A percentile compares a stretch with the other conserved stretches of the same genome.
Evolutionary conservation across 176 grass and related monocot species (phyloP).

Genomic region (Oryza nivara): DNA sequence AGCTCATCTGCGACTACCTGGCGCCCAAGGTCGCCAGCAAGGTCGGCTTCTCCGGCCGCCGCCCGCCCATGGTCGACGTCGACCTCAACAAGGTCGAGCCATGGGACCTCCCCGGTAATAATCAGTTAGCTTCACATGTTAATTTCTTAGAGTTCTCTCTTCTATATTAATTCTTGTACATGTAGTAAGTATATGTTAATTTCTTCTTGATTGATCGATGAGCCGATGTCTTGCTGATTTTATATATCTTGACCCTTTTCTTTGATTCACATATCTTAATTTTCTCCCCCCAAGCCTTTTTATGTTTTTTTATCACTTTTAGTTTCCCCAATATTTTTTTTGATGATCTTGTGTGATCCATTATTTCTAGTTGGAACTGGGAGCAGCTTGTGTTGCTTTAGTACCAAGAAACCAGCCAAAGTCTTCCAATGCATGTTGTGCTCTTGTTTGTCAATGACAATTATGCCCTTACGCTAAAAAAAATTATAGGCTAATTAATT

Average conservation of each 20-base stretch:
- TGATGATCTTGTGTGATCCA: not conserved
- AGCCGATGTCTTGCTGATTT: not conserved
- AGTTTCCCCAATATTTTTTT: not conserved
- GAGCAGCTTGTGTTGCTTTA: constrained; percentile 13
- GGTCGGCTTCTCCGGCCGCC: constrained; percentile 42
- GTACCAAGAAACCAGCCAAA: constrained; percentile 29
- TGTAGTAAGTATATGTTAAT: no score
- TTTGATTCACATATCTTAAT: not conserved
- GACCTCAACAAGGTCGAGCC: constrained; percentile 98
- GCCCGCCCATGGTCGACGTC: constrained; percentile 69
- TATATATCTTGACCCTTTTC: not conserved
- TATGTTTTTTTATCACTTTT: not conserved
- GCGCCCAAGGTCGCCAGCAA: constrained; percentile 57
- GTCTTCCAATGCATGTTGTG: constrained; percentile 20
- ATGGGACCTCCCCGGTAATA: constrained; percentile 94
- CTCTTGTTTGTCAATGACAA: not conserved
- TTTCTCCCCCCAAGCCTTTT: not conserved
- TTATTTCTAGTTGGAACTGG: not conserved
- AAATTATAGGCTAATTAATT: no score
- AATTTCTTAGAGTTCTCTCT: no score
- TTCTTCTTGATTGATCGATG: not conserved
- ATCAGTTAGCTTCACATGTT: not conserved
- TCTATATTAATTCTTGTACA: no score
- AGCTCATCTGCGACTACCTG: constrained; percentile 95
- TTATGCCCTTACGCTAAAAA: not conserved